Evolutionary conservation across 129 eudicot genomes (phyloP).

Genomic region (Centrapalus pauciflorus): DNA sequence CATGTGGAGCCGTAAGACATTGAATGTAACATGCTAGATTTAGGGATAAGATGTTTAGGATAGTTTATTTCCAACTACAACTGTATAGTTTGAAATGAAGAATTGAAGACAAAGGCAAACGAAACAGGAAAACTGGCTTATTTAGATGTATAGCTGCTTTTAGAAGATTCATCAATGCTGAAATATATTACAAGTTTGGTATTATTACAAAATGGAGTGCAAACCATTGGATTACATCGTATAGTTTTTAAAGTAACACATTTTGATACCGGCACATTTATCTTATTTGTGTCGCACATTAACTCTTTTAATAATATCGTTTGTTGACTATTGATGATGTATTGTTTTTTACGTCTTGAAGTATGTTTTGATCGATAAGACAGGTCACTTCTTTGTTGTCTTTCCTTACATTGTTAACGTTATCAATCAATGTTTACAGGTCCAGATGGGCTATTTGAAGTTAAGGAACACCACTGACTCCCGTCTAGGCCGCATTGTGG

Average conservation of each 20-base stretch:
- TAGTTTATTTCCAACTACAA: background rate
- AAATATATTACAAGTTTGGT: background rate
- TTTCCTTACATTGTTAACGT: background rate
- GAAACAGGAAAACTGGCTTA: no score
- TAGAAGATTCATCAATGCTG: background rate
- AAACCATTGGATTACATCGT: background rate
- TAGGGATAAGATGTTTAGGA: background rate
- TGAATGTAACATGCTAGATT: background rate
- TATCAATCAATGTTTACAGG: slow-evolving; percentile 33
- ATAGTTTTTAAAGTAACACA: background rate
- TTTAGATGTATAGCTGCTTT: no score
- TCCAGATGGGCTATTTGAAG: slow-evolving; percentile 80
- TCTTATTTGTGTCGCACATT: no score
- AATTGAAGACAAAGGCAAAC: no score
- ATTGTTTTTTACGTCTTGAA: no score
- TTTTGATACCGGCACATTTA: no score
- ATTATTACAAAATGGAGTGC: background rate
- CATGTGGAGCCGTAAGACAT: background rate
- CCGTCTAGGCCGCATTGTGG: background rate
- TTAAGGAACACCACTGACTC: slow-evolving; percentile 60
- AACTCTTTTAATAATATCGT: no score
- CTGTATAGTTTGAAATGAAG: background rate
- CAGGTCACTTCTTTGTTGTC: background rate
- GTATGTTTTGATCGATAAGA: background rate
- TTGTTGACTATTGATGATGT: background rate